These are phyloP conservation scores for Fusarium mexicanum DNA, from an alignment of 2,329 filamentous ascomycete species.

Conservation along the genomic window DNA sequence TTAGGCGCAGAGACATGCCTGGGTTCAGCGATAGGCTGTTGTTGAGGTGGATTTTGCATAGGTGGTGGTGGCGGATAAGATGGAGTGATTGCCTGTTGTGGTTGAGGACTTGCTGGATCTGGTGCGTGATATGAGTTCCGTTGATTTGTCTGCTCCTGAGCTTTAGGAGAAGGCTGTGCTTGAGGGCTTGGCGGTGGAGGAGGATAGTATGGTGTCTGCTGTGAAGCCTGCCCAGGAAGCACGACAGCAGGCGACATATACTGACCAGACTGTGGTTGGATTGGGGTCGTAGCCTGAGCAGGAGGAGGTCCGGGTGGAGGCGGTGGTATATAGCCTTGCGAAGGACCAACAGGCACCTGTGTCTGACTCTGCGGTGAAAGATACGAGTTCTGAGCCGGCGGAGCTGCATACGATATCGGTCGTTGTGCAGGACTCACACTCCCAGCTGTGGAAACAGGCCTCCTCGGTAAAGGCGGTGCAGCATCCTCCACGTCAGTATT, in stretches of 20 bases:
- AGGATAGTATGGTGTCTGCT: background rate
- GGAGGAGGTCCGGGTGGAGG: slow-evolving; percentile 18
- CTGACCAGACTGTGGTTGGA: background rate
- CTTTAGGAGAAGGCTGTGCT: background rate
- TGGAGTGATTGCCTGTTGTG: background rate
- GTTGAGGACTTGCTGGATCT: background rate
- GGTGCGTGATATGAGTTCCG: background rate
- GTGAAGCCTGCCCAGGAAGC: background rate
- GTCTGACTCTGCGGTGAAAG: background rate
- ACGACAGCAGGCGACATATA: background rate
- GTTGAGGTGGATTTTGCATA: background rate
- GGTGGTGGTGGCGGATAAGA: background rate
- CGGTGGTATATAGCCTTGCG: background rate
- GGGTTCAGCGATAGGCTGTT: background rate
- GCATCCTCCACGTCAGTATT: background rate
- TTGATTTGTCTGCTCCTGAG: background rate
- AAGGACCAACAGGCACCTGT: background rate
- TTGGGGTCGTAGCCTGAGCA: background rate
- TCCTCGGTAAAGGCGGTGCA: slow-evolving; percentile 21
- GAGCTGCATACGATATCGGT: background rate
- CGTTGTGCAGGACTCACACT: background rate
- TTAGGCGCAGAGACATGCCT: background rate
- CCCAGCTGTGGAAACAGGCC: slow-evolving; percentile 6
- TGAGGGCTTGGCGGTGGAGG: background rate
- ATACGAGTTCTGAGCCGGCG: background rate